Evolutionary conservation across 306 rosid species (phyloP).

Genomic region (Rosa multiflora): DNA sequence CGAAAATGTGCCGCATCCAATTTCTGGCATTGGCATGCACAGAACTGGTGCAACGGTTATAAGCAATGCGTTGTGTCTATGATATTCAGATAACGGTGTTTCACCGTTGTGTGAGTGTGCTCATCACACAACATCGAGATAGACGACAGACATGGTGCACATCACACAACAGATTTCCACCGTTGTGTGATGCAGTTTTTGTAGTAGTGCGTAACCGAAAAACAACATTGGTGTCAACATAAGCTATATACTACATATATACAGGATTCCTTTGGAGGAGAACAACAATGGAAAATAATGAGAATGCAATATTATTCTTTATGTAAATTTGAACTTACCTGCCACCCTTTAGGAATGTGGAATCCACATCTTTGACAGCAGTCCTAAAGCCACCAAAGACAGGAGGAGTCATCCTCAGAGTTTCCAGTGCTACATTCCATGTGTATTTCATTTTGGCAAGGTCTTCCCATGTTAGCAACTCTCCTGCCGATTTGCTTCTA

Average conservation of each 20-base stretch:
- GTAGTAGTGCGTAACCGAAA: background rate
- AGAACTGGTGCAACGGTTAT: too few species aligned
- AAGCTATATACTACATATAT: background rate
- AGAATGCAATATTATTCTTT: background rate
- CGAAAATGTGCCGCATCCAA: too few species aligned
- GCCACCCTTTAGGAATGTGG: slow-evolving; percentile 86
- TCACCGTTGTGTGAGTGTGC: too few species aligned
- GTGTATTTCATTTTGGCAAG: slow-evolving; percentile 79
- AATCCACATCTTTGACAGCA: slow-evolving; percentile 53
- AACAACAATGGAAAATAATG: background rate
- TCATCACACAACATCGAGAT: too few species aligned
- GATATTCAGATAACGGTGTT: too few species aligned
- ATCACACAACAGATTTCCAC: too few species aligned
- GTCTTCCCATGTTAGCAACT: slow-evolving; percentile 74
- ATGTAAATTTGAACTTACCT: slow-evolving; percentile 41
- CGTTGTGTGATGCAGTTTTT: too few species aligned
- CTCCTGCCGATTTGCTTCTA: slow-evolving; percentile 49
- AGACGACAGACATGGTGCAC: too few species aligned
- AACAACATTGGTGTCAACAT: background rate
- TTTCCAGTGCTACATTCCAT: slow-evolving; percentile 80
- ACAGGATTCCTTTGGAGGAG: background rate
- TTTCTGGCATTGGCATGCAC: too few species aligned
- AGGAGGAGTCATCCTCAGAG: slow-evolving; percentile 66
- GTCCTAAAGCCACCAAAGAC: slow-evolving; percentile 54
- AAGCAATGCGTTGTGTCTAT: too few species aligned